Evolutionary conservation across 2,329 filamentous ascomycete species (phyloP).

Genomic region (Epichloe coenophiala): DNA sequence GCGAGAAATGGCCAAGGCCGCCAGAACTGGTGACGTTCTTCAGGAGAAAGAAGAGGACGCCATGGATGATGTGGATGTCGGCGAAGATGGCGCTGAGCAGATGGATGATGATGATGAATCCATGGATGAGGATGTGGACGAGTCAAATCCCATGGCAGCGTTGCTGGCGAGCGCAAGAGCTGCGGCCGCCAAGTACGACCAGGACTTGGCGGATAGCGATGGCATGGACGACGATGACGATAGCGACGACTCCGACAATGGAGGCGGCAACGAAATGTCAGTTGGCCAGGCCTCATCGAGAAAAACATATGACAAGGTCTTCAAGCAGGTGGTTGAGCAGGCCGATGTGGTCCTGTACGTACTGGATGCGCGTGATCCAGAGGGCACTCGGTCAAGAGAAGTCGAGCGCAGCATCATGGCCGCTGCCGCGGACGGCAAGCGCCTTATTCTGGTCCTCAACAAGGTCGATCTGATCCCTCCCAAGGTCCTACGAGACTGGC

Average conservation of each 20-base stretch:
- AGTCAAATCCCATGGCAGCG: constrained; percentile 83
- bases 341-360: constrained; percentile 90
- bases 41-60: constrained; percentile 31
- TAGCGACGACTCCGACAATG: constrained; percentile 34
- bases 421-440: constrained; percentile 69
- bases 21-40: constrained; percentile 40
- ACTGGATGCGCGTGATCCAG: constrained; percentile 80
- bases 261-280: constrained; percentile 37
- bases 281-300: constrained; percentile 51
- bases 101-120: constrained; percentile 34
- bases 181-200: constrained; percentile 63
- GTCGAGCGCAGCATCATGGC: constrained; percentile 87
- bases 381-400: constrained; percentile 79
- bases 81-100: constrained; percentile 35
- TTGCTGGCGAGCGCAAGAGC: constrained; percentile 71
- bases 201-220: constrained; percentile 46
- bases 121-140: constrained; percentile 47
- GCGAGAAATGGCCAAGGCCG: constrained; percentile 59
- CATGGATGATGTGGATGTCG: constrained; percentile 34
- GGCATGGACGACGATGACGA: constrained; percentile 35
- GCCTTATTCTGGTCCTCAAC: constrained; percentile 84
- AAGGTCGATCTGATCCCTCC: constrained; percentile 88
- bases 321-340: constrained; percentile 81
- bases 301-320: constrained; percentile 87
- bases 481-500: constrained; percentile 70